Percentiles rank a stretch among this genome's conserved stretches.
Conservation (phyloP, 2,329 filamentous ascomycete genomes). For the Sporothrix mexicana region DNA sequence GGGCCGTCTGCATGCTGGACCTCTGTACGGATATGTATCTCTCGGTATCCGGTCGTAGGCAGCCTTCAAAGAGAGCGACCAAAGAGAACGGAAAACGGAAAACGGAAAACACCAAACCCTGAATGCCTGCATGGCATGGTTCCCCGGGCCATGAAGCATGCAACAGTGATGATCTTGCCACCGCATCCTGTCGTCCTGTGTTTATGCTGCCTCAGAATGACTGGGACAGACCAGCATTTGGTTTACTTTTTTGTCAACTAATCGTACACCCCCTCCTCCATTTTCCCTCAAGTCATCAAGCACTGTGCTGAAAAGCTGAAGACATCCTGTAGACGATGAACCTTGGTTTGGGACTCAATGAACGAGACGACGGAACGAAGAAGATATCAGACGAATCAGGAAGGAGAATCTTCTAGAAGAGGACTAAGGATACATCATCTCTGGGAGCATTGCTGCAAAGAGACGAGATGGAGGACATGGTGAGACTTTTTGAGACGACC, state of each 20-base stretch:
- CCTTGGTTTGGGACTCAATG: background rate
- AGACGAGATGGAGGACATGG: slow-evolving; percentile 12
- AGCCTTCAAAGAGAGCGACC: too few species aligned
- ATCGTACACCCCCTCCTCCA: slow-evolving; percentile 7
- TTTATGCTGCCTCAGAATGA: background rate
- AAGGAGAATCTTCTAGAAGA: background rate
- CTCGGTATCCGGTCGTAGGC: background rate
- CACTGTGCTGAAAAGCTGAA: background rate
- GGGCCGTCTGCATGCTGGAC: background rate
- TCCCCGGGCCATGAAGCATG: slow-evolving; percentile 1
- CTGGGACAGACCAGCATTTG: background rate
- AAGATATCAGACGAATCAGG: background rate
- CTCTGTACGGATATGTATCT: background rate
- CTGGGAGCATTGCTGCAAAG: background rate
- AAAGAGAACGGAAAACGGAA: too few species aligned
- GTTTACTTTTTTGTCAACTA: background rate
- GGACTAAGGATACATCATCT: background rate
- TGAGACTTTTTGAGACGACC: slow-evolving; percentile 13
- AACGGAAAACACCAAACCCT: background rate
- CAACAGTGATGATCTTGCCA: background rate
- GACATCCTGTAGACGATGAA: background rate
- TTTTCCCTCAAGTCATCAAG: background rate
- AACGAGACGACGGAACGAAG: background rate
- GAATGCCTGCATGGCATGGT: slow-evolving; percentile 3
- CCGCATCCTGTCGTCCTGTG: background rate